Percentiles rank a stretch among this genome's conserved stretches.
Evolutionary conservation across 2,329 filamentous ascomycete species (phyloP).

Genomic region (Epichloe typhina): DNA sequence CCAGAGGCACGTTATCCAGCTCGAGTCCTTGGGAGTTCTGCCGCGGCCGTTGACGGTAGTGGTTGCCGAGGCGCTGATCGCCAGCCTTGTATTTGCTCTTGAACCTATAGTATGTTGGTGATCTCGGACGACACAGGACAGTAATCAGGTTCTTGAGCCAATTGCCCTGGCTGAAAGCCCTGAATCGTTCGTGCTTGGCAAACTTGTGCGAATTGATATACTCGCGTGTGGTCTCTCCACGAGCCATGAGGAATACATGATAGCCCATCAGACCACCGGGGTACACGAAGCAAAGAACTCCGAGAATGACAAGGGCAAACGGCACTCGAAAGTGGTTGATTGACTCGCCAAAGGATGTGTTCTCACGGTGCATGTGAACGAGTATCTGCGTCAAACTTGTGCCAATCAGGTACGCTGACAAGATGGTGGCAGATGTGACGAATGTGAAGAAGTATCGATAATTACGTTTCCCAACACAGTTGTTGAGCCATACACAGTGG

Average conservation of each 20-base stretch:
- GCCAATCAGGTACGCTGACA: conserved; percentile 63
- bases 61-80: conserved; percentile 66
- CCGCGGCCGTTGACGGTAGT: conserved; percentile 24
- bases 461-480: conserved; percentile 91
- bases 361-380: conserved; percentile 51
- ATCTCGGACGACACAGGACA: conserved; percentile 70
- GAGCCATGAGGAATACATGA: conserved; percentile 78
- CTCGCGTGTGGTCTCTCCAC: conserved; percentile 90
- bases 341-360: conserved; percentile 53
- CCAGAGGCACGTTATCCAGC: conserved; percentile 52
- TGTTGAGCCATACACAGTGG: conserved; percentile 98
- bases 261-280: conserved; percentile 75
- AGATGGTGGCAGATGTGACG: conserved; percentile 63
- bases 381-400: conserved; percentile 72
- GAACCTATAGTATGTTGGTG: conserved; percentile 81
- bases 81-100: conserved; percentile 64
- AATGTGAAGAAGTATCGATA: conserved; percentile 97
- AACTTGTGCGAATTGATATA: conserved; percentile 97
- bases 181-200: conserved; percentile 76
- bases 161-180: conserved; percentile 73
- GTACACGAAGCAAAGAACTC: conserved; percentile 61
- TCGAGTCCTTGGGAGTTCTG: conserved; percentile 49
- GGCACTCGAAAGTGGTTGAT: conserved; percentile 62
- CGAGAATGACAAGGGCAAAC: conserved; percentile 82
- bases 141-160: conserved; percentile 66